Evolutionary conservation across 768 basidiomycete species (phyloP).

Genomic region (Naganishia randhawae): DNA sequence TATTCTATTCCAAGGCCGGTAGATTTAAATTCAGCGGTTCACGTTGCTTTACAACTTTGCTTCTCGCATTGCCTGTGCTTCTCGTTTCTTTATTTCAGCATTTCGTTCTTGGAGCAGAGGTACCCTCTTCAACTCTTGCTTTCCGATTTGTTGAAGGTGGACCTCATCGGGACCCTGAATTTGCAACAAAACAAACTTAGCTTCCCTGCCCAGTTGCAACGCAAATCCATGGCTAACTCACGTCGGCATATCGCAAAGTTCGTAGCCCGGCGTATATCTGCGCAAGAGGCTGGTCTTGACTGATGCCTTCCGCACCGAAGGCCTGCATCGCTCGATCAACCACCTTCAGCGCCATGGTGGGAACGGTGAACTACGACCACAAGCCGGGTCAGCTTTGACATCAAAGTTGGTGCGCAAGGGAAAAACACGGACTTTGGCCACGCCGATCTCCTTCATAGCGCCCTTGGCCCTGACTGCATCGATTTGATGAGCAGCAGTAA

Average conservation of each 20-base stretch:
- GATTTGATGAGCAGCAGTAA: conserved; percentile 88
- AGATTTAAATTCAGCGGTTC: too few relatives aligned
- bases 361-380: conserved; percentile 88
- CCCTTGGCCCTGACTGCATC: conserved; percentile 88
- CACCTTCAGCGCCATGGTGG: conserved; percentile 78
- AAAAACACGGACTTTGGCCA: conserved; percentile 70
- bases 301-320: conserved; percentile 93
- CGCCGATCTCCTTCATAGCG: conserved; percentile 93
- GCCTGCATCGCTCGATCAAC: conserved; percentile 95
- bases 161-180: conserved; percentile 58
- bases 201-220: neutral
- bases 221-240: conserved; percentile 27
- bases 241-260: conserved; percentile 65
- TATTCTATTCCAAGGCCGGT: neutral
- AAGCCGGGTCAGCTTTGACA: neutral
- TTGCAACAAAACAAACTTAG: neutral
- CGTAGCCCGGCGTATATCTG: conserved; percentile 71
- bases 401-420: neutral
- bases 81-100: conserved; percentile 32
- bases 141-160: conserved; percentile 92
- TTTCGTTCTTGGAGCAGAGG: conserved; percentile 53
- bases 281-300: conserved; percentile 82
- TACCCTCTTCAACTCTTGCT: conserved; percentile 77
- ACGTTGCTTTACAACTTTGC: conserved; percentile 33
- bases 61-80: conserved; percentile 23